These are phyloP conservation scores for Oryza meyeriana DNA, from an alignment of 176 grass and related monocot genomes.

Conservation along the genomic window DNA sequence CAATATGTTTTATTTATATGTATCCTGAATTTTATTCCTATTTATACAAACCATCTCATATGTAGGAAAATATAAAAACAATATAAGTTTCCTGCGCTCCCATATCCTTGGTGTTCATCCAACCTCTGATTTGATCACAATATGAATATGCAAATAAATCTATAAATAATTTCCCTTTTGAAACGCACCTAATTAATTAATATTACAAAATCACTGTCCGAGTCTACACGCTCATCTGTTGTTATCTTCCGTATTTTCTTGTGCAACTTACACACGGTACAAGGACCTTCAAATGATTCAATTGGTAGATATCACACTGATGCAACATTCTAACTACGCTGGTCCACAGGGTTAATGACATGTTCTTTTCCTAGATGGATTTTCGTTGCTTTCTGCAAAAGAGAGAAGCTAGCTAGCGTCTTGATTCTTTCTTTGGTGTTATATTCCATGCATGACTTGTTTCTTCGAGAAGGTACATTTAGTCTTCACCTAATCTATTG, in stretches of 20 bases:
- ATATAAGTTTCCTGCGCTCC: too few species aligned
- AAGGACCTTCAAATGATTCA: slow-evolving; percentile 11
- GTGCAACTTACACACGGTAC: slow-evolving; percentile 24
- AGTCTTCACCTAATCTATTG: slow-evolving; percentile 41
- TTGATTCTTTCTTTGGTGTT: neutral
- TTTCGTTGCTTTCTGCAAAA: slow-evolving; percentile 23
- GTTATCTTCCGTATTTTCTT: slow-evolving; percentile 2
- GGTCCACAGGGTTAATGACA: slow-evolving; percentile 30
- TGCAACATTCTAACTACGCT: slow-evolving; percentile 26
- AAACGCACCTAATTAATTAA: neutral
- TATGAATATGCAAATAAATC: neutral
- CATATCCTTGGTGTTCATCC: neutral
- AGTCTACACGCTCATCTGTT: slow-evolving; percentile 15
- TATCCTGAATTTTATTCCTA: too few species aligned
- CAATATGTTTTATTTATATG: too few species aligned
- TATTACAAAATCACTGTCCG: neutral
- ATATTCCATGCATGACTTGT: slow-evolving; percentile 25
- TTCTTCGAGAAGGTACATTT: slow-evolving; percentile 43
- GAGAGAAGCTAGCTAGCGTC: slow-evolving; percentile 22
- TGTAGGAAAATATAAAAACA: too few species aligned
- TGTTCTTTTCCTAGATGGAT: slow-evolving; percentile 12
- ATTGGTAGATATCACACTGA: slow-evolving; percentile 4
- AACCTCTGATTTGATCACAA: neutral
- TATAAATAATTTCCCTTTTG: neutral
- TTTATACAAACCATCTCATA: neutral